Conservation (phyloP, 2,329 filamentous ascomycete species). For the Cephalotrichum gorgonifer region DNA sequence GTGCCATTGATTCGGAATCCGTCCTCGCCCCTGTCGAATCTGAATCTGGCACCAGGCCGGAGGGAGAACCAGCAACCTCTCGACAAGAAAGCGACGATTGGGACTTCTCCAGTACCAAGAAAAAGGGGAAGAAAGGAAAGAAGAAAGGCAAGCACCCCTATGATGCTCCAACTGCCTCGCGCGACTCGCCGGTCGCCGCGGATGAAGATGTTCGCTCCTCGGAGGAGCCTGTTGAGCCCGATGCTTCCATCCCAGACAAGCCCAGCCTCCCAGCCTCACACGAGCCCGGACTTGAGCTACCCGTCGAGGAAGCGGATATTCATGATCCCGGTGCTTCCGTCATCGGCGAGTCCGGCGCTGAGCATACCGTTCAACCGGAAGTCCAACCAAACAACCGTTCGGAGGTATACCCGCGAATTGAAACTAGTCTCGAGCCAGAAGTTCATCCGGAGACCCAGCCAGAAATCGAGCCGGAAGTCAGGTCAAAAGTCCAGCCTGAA, state of each 20-base stretch:
- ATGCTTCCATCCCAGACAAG: not conserved
- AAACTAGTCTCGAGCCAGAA: not conserved
- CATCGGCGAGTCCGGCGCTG: not conserved
- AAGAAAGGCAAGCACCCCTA: not conserved
- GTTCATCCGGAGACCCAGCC: not conserved
- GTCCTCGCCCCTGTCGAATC: not conserved
- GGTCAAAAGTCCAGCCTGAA: not conserved
- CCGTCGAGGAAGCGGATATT: not conserved
- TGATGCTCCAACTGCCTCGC: not conserved
- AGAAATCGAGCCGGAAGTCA: not conserved
- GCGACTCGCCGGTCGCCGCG: not conserved
- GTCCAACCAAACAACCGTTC: not conserved
- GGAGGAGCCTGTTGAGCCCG: not conserved
- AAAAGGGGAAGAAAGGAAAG: conserved; percentile 13
- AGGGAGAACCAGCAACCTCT: not conserved
- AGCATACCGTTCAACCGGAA: not conserved
- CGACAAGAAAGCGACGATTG: not conserved
- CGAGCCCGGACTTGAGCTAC: not conserved
- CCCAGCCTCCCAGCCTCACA: not conserved
- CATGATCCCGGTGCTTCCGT: not conserved
- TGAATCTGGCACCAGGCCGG: not conserved
- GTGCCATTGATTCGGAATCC: not conserved
- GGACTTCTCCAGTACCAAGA: conserved; percentile 6
- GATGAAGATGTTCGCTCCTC: not conserved
- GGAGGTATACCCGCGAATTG: not conserved